These are phyloP conservation scores for Plantago lanceolata DNA, from an alignment of 305 asterid species.

Conservation along the genomic window DNA sequence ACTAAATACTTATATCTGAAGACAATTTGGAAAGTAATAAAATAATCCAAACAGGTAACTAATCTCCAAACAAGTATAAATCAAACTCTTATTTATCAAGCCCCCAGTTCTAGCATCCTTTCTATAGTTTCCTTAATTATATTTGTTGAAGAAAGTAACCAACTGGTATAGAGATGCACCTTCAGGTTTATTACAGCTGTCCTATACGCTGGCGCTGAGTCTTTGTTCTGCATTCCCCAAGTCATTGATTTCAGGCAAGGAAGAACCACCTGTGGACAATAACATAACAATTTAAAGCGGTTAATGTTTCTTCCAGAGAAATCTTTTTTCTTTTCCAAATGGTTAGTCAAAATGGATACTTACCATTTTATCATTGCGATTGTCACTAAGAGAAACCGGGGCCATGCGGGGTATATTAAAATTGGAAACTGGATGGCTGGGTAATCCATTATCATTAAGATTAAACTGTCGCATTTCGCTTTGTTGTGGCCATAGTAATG, in stretches of 20 bases:
- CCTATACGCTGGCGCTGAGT: conserved; percentile 54
- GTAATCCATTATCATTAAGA: conserved; percentile 51
- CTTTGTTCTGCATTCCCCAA: conserved; percentile 85
- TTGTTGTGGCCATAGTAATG: conserved; percentile 71
- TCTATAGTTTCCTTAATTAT: not conserved
- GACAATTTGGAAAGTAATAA: not conserved
- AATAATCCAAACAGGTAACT: not conserved
- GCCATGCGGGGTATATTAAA: conserved; percentile 43
- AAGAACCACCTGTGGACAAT: conserved; percentile 46
- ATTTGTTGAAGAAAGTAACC: not conserved
- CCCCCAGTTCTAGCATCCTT: not conserved
- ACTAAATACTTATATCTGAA: not conserved
- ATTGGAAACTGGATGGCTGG: conserved; percentile 41
- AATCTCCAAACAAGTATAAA: not conserved
- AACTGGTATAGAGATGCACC: conserved; percentile 38
- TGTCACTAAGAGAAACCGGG: conserved; percentile 56
- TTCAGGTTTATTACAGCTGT: conserved; percentile 76
- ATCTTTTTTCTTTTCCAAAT: conserved; percentile 13
- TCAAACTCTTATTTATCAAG: not conserved
- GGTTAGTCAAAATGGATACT: conserved; percentile 7
- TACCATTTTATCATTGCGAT: conserved; percentile 62
- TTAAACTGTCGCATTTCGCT: conserved; percentile 59
- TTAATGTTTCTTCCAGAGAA: conserved; percentile 1
- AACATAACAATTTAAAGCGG: not conserved
- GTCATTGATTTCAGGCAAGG: conserved; percentile 89